These are phyloP conservation scores for Acanthamoeba lenticulata DNA, from an alignment of 208 protist species.

Conservation along the genomic window DNA sequence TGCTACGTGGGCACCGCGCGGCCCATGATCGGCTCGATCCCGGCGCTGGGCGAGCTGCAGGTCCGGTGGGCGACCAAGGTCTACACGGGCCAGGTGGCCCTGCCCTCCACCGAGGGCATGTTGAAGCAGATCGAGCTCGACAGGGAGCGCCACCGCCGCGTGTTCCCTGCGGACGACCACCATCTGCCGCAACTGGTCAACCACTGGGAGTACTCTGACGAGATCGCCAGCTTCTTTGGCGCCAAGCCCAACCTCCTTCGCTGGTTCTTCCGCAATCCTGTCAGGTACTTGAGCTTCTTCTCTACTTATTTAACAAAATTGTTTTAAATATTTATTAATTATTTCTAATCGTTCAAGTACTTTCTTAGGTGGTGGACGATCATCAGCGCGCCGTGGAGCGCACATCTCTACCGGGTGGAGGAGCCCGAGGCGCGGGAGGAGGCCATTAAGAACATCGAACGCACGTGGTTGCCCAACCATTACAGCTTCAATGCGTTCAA, in stretches of 20 bases:
- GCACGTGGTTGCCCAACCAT: constrained; percentile 49
- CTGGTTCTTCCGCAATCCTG: constrained; percentile 63
- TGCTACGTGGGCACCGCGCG: constrained; percentile 40
- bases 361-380: constrained; percentile 56
- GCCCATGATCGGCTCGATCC: constrained; percentile 63
- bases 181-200: constrained; percentile 60
- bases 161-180: constrained; percentile 48
- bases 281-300: neutral
- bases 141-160: neutral
- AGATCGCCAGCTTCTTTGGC: constrained; percentile 51
- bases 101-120: neutral
- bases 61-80: constrained; percentile 33
- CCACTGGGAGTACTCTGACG: constrained; percentile 66
- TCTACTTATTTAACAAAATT: neutral
- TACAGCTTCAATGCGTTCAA: constrained; percentile 61
- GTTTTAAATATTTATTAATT: neutral
- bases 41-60: constrained; percentile 58
- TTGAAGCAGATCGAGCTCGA: constrained; percentile 36
- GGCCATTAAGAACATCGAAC: constrained; percentile 38
- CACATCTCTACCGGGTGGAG: constrained; percentile 60
- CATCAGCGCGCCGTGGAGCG: constrained; percentile 62
- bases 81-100: constrained; percentile 27
- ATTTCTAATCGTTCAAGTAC: neutral
- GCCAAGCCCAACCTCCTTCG: constrained; percentile 54
- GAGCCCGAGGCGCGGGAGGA: neutral